Evolutionary conservation across 768 basidiomycete species (phyloP).

Genomic region (Mycena rosella): DNA sequence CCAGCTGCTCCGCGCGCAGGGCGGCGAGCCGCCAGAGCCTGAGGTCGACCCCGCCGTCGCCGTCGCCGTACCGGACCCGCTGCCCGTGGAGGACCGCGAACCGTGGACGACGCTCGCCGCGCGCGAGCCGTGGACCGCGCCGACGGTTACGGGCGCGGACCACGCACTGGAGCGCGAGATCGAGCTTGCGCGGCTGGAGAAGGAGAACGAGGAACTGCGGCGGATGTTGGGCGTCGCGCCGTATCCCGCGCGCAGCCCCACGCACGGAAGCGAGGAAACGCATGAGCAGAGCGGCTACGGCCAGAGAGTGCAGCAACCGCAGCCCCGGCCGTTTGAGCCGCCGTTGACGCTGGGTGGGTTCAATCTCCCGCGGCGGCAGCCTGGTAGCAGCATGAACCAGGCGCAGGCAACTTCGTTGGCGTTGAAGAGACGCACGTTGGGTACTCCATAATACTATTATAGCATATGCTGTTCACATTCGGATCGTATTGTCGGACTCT

Average conservation of each 20-base stretch:
- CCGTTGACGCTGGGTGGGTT: conserved; percentile 27
- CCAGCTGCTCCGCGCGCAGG: conserved; percentile 73
- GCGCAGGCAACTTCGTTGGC: not conserved
- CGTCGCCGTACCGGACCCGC: conserved; percentile 21
- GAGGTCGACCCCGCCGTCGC: conserved; percentile 13
- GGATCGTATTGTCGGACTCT: conserved; percentile 5
- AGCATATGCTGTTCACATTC: not conserved
- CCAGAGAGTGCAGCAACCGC: conserved; percentile 27
- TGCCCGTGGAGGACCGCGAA: conserved; percentile 54
- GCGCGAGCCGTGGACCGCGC: conserved; percentile 50
- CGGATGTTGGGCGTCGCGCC: conserved; percentile 71
- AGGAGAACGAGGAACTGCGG: conserved; percentile 87
- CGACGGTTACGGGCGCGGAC: conserved; percentile 62
- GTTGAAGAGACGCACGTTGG: conserved; percentile 18
- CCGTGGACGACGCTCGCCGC: conserved; percentile 54
- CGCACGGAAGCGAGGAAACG: not conserved
- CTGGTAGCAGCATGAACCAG: conserved; percentile 9
- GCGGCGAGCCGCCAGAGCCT: conserved; percentile 69
- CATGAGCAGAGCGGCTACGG: conserved; percentile 17
- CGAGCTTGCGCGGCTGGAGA: conserved; percentile 88
- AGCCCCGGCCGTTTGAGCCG: conserved; percentile 29
- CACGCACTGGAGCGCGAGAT: conserved; percentile 90
- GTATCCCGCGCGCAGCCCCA: not conserved
- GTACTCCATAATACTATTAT: conserved; percentile 6
- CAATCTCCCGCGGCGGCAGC: conserved; percentile 18